Conservation (phyloP, 495 filamentous ascomycete species). For the Neurospora africana region DNA sequence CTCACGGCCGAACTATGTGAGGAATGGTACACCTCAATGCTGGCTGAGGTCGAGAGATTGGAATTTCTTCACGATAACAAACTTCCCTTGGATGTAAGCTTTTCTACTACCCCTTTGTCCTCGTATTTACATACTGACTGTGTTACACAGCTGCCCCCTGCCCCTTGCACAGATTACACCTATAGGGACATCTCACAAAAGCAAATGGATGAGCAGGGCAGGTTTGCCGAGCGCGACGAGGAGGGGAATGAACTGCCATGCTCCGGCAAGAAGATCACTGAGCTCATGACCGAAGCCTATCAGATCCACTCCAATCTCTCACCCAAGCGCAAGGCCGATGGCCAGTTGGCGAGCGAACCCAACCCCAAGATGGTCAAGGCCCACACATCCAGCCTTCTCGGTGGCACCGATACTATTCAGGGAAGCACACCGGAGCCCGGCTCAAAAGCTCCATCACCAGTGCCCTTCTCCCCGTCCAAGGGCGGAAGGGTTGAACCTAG, state of each 20-base stretch:
- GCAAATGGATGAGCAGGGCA: constrained; percentile 19
- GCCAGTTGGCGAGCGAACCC: constrained; percentile 29
- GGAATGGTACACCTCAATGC: constrained; percentile 25
- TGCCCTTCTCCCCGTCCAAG: constrained; percentile 13
- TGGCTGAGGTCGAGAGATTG: constrained; percentile 22
- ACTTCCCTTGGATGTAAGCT: constrained; percentile 30
- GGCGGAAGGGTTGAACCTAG: constrained; percentile 8
- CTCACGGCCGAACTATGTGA: constrained; percentile 19
- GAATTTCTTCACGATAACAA: constrained; percentile 26
- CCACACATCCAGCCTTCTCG: constrained; percentile 33
- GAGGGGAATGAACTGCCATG: constrained; percentile 23
- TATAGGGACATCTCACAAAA: constrained; percentile 24
- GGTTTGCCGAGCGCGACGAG: constrained; percentile 18
- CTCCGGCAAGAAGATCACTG: constrained; percentile 11
- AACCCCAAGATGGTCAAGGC: constrained; percentile 29
- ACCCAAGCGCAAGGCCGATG: constrained; percentile 31
- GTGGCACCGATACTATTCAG: constrained; percentile 28
- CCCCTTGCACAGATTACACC: constrained; percentile 18
- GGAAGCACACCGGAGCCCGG: constrained; percentile 24
- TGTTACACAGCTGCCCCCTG: constrained; percentile 20
- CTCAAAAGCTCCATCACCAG: constrained; percentile 29
- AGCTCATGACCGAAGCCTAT: constrained; percentile 15
- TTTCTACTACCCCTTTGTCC: neutral
- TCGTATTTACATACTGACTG: constrained; percentile 4
- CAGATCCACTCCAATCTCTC: constrained; percentile 13